Evolutionary conservation across 768 basidiomycete species (phyloP).

Genomic region (Leccinellum rugosiceps): DNA sequence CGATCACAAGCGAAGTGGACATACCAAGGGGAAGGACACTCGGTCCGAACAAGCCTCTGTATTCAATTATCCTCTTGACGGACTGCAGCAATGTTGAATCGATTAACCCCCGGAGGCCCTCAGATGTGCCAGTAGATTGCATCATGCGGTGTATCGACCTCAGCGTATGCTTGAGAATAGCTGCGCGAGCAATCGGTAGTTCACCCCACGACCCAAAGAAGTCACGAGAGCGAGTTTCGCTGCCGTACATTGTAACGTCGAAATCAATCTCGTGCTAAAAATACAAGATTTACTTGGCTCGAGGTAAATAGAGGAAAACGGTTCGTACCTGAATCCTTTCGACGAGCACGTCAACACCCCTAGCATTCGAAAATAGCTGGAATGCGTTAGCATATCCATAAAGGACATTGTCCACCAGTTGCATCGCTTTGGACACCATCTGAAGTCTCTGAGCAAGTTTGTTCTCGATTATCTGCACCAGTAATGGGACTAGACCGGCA

Average conservation of each 20-base stretch:
- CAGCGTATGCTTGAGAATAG: conserved; percentile 85
- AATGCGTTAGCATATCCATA: conserved; percentile 89
- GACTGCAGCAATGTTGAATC: conserved; percentile 84
- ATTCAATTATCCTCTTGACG: conserved; percentile 83
- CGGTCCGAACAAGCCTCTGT: conserved; percentile 81
- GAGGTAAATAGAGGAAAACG: neutral
- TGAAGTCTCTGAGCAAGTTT: conserved; percentile 62
- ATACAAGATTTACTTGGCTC: conserved; percentile 8
- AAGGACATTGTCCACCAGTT: conserved; percentile 87
- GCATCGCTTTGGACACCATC: conserved; percentile 86
- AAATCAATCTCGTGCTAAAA: conserved; percentile 63
- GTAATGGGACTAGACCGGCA: conserved; percentile 84
- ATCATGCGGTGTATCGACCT: conserved; percentile 96
- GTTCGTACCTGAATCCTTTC: conserved; percentile 76
- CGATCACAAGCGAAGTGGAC: conserved; percentile 20
- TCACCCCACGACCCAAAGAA: conserved; percentile 52
- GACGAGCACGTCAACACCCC: conserved; percentile 83
- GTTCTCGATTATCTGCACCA: conserved; percentile 88
- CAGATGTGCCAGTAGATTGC: conserved; percentile 91
- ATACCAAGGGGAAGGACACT: conserved; percentile 81
- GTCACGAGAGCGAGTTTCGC: conserved; percentile 41
- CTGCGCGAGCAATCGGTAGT: conserved; percentile 69
- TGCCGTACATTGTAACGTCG: conserved; percentile 56
- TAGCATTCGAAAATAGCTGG: conserved; percentile 77
- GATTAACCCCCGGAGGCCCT: conserved; percentile 91